Evolutionary conservation across 768 basidiomycete genomes (phyloP).

Genomic region (Termitomyces eurrhizus): DNA sequence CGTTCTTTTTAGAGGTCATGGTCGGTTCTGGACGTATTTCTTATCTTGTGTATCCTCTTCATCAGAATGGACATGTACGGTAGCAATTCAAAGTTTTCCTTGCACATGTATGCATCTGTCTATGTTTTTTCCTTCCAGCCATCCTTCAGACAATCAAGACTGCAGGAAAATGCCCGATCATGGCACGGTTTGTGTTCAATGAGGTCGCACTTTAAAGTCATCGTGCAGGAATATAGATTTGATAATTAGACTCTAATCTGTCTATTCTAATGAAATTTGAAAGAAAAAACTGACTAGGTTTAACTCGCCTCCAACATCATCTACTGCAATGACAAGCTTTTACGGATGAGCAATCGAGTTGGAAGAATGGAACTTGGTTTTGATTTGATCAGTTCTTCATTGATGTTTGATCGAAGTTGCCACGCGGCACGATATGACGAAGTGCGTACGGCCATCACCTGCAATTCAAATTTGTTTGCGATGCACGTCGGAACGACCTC

Average conservation of each 20-base stretch:
- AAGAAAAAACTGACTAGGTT: too few species aligned
- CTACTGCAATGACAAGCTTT: too few species aligned
- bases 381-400: too few species aligned
- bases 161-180: not conserved
- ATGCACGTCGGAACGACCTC: not conserved
- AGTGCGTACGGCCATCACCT: not conserved
- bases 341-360: too few species aligned
- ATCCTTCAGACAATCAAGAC: not conserved
- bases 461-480: not conserved
- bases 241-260: too few species aligned
- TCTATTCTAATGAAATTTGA: too few species aligned
- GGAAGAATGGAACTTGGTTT: too few species aligned
- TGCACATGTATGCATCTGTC: not conserved
- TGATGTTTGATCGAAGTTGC: not conserved
- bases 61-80: constrained; percentile 1
- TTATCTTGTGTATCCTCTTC: not conserved
- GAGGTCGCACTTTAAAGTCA: too few species aligned
- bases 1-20: constrained; percentile 52
- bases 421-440: not conserved
- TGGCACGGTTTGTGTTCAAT: too few species aligned
- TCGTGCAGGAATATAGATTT: too few species aligned
- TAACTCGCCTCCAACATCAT: too few species aligned
- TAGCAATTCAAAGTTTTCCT: not conserved
- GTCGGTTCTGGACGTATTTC: not conserved
- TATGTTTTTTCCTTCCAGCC: not conserved